Base-by-base conservation (phyloP, 1,139 yeast species). In the Fermentozyma sake region DNA sequence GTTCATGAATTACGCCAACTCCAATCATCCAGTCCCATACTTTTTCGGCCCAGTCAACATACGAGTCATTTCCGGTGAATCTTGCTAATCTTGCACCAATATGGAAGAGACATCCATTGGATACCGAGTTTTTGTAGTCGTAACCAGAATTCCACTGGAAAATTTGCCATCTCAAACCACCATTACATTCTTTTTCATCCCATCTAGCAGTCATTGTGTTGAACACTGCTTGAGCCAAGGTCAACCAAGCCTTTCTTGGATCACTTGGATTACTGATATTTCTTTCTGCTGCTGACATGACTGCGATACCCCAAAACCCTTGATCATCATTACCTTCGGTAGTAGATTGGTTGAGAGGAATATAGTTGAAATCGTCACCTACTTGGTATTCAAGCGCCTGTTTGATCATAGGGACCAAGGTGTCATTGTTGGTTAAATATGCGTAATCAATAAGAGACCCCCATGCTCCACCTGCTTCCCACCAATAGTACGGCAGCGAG, bases 291-390 rank as follows among this genome's bases (percentile, higher is more conserved):
- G 95, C 95, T 16, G 71, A 77, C 78, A 86, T 78, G 4, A 71
- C 91, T 1, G 91, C 77, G 31, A 86, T 61, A 0, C 89, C 95
- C 95, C 95, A 86, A 41, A 85, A 80, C 0, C 85, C 94, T 58
- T 85, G 94, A 65, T 86, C 96, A 62, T 86, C 96, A 47, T 86
- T 86, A 49, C 95, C 96, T 54, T 84, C 94, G 6, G 85, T 72
- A 12, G 79, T 67, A 8, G 84, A 66, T 53, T 83, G 89, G 52
- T 80, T 80, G 30, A 75, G 55, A 2, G 95, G 95, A 52, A 84
- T 72, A 55, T 76, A 85, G 54, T 83, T 76, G 52, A 72, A 58
- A 49, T 76, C 69, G 12, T 64, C 58, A 15, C 95, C 95, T 7
- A 65, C 66, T 55, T 85, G 95, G 47, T 66, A 72, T 33, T 72